phyloP scores from a whole-genome alignment of 768 basidiomycete species.

The Russula abietina region DNA sequence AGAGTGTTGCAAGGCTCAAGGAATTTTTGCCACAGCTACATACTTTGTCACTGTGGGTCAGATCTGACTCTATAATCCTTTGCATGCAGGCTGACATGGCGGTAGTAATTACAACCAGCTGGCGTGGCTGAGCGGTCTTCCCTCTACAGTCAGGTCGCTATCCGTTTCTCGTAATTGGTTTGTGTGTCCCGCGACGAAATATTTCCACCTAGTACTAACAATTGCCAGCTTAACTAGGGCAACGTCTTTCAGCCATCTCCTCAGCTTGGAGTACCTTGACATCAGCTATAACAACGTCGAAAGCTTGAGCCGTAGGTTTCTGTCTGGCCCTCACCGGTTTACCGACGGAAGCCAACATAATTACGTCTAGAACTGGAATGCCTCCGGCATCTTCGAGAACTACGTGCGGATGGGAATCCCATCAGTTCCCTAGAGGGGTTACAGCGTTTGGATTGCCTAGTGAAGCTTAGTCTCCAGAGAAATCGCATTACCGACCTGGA shows the following conservation, averaged over 20 bases:
- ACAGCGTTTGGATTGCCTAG: constrained; percentile 70
- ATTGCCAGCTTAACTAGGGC: constrained; percentile 65
- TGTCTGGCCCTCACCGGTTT: constrained; percentile 13
- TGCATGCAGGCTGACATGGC: not conserved
- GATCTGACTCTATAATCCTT: not conserved
- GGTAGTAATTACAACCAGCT: constrained; percentile 66
- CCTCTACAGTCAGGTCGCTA: constrained; percentile 64
- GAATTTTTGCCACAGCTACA: constrained; percentile 87
- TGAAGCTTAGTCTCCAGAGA: constrained; percentile 74
- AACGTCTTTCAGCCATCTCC: constrained; percentile 83
- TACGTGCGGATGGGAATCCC: constrained; percentile 83
- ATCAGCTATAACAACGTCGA: constrained; percentile 88
- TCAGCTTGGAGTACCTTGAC: constrained; percentile 83
- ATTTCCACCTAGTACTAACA: not conserved
- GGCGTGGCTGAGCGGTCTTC: constrained; percentile 76
- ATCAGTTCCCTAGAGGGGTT: constrained; percentile 72
- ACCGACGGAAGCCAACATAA: constrained; percentile 21
- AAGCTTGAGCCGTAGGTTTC: constrained; percentile 62
- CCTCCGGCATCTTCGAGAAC: constrained; percentile 78
- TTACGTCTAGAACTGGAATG: constrained; percentile 64
- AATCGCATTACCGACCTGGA: constrained; percentile 65
- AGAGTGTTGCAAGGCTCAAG: constrained; percentile 78
- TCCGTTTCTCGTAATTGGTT: constrained; percentile 73
- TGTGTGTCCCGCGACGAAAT: constrained; percentile 26
- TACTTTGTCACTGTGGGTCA: constrained; percentile 64